A percentile compares a stretch with the other conserved stretches of the same genome.
Conservation (phyloP, 1,284 basidiomycete species). For the Trametes polyzona region DNA sequence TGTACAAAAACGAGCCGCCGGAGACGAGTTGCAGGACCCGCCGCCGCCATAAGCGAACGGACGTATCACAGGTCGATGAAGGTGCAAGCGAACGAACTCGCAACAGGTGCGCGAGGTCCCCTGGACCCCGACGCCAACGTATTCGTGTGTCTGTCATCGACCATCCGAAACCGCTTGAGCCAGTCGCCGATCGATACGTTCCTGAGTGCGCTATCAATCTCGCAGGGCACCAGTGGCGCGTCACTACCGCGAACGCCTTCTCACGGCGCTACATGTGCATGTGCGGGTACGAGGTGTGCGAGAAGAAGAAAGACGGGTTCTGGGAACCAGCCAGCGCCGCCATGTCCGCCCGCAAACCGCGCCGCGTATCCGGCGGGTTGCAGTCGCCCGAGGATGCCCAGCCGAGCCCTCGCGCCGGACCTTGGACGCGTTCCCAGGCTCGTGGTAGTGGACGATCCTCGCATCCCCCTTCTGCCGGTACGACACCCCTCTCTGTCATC, state of each 20-base stretch:
- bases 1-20: background rate
- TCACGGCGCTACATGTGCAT: slow-evolving; percentile 19
- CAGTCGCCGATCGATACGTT: slow-evolving; percentile 8
- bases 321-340: slow-evolving; percentile 11
- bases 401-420: background rate
- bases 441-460: background rate
- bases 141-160: slow-evolving; percentile 9
- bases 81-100: background rate
- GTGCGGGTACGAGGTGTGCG: slow-evolving; percentile 13
- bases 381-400: background rate
- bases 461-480: background rate
- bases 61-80: no score
- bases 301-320: slow-evolving; percentile 23
- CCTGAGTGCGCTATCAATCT: background rate
- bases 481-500: background rate
- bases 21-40: background rate
- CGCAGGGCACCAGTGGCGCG: slow-evolving; percentile 18
- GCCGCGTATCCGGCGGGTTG: background rate
- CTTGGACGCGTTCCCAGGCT: slow-evolving; percentile 1
- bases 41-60: no score
- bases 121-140: no score
- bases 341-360: background rate
- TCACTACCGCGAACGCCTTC: slow-evolving; percentile 2
- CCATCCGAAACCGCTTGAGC: slow-evolving; percentile 17
- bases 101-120: background rate